phyloP scores from a whole-genome alignment of 495 filamentous ascomycete species.

The Penicillium waksmanii region DNA sequence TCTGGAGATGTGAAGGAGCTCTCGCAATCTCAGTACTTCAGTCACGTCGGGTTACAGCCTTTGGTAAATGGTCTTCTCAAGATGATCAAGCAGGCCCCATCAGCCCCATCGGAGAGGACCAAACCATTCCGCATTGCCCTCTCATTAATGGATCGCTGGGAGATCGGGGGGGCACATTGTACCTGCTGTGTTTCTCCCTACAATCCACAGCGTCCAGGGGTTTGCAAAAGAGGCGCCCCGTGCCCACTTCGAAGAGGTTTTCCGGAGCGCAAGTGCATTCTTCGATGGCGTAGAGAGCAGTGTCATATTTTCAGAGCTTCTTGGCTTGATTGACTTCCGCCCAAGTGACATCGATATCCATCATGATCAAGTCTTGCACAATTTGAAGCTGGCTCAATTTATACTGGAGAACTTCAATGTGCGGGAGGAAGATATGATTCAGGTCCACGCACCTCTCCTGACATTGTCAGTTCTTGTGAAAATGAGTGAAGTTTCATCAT shows the following conservation, averaged over 20 bases:
- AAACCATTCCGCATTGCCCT: constrained; percentile 88
- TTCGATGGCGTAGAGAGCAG: constrained; percentile 96
- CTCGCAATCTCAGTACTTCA: constrained; percentile 70
- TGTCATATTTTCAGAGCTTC: constrained; percentile 86
- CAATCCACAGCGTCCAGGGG: constrained; percentile 73
- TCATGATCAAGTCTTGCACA: constrained; percentile 47
- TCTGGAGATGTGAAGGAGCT: constrained; percentile 47
- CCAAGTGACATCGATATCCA: constrained; percentile 37
- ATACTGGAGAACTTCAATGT: constrained; percentile 89
- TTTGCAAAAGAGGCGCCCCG: constrained; percentile 66
- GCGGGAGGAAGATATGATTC: constrained; percentile 92
- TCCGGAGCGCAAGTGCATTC: constrained; percentile 90
- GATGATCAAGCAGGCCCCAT: constrained; percentile 66
- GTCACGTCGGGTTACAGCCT: constrained; percentile 71
- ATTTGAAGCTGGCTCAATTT: constrained; percentile 76
- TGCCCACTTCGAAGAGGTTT: constrained; percentile 78
- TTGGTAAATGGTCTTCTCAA: constrained; percentile 74
- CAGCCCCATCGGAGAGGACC: constrained; percentile 69
- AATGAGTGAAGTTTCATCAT: constrained; percentile 35
- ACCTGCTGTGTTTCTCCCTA: constrained; percentile 82
- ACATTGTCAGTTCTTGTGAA: constrained; percentile 69
- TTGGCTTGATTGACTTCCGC: constrained; percentile 51
- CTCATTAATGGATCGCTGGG: constrained; percentile 97
- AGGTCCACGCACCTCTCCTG: constrained; percentile 78
- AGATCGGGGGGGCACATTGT: constrained; percentile 88